Evolutionary conservation across 805 yeast species (phyloP).

Genomic region (Yarrowia osloensis): DNA sequence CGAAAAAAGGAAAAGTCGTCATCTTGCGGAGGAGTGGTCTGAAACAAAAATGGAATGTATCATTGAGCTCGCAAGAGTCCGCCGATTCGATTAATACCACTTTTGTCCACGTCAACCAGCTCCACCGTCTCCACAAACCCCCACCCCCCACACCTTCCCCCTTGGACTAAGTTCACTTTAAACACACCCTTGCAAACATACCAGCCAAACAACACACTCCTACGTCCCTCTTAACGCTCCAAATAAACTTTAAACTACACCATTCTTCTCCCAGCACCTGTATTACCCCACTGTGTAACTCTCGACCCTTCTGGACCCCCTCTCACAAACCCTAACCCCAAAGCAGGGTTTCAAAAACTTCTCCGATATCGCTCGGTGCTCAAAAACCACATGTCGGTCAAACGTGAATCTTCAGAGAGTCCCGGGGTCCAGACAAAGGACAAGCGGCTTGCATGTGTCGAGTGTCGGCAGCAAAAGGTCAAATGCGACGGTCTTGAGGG

Average conservation of each 20-base stretch:
- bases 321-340: neutral
- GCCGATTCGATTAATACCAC: neutral
- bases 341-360: constrained; percentile 7
- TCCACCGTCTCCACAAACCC: neutral
- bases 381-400: constrained; percentile 8
- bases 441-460: constrained; percentile 85
- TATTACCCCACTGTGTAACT: no score
- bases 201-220: neutral
- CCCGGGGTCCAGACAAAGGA: constrained; percentile 11
- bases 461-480: constrained; percentile 93
- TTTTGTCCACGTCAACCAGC: neutral
- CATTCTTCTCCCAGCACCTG: neutral
- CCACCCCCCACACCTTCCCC: neutral
- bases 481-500: constrained; percentile 81
- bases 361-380: constrained; percentile 17
- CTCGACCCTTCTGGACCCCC: neutral
- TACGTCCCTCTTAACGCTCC: neutral
- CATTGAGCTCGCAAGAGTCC: neutral
- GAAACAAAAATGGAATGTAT: no score
- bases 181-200: neutral
- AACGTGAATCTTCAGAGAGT: constrained; percentile 20
- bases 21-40: no score
- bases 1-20: no score
- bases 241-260: neutral
- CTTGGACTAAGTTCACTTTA: neutral